phyloP scores from a whole-genome alignment of 2,329 filamentous ascomycete genomes.

The Phyllachora maydis region DNA sequence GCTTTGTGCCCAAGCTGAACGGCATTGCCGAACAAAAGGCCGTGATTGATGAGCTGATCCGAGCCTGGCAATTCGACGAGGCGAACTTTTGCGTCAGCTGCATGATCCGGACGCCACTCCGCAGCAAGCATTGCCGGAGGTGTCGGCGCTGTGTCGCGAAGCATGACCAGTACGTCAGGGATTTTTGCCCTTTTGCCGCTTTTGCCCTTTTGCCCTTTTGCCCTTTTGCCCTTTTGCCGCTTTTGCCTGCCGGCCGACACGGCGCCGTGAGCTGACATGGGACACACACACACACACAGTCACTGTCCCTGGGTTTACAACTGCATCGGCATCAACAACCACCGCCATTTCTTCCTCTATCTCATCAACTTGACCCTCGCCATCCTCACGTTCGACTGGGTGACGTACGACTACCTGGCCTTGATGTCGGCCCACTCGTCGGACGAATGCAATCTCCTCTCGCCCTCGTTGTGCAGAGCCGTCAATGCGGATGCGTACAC shows the following conservation, averaged over 20 bases:
- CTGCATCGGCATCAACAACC: slow-evolving; percentile 87
- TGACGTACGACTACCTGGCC: slow-evolving; percentile 55
- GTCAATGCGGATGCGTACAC: slow-evolving; percentile 72
- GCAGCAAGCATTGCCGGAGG: slow-evolving; percentile 87
- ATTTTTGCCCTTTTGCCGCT: not conserved
- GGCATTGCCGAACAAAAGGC: slow-evolving; percentile 80
- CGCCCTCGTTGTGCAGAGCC: slow-evolving; percentile 52
- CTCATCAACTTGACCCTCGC: slow-evolving; percentile 59
- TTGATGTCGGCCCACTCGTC: slow-evolving; percentile 23
- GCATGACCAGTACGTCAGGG: slow-evolving; percentile 64
- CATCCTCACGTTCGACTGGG: slow-evolving; percentile 48
- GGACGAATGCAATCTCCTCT: slow-evolving; percentile 51
- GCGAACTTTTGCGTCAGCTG: slow-evolving; percentile 84
- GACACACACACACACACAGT: too few species aligned
- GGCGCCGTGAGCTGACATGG: too few species aligned
- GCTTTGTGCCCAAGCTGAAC: slow-evolving; percentile 77
- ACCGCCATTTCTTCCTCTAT: slow-evolving; percentile 88
- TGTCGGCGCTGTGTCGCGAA: slow-evolving; percentile 88
- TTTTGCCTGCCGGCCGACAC: too few species aligned
- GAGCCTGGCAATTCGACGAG: slow-evolving; percentile 79
- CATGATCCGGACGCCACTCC: slow-evolving; percentile 80
- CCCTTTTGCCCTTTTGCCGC: too few species aligned
- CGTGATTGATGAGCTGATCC: slow-evolving; percentile 71
- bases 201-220: not conserved
- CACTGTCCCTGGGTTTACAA: slow-evolving; percentile 98